Percentiles rank a stretch among this genome's conserved stretches.
phyloP scores from a whole-genome alignment of 495 filamentous ascomycete genomes.

The Penicillium roqueforti region DNA sequence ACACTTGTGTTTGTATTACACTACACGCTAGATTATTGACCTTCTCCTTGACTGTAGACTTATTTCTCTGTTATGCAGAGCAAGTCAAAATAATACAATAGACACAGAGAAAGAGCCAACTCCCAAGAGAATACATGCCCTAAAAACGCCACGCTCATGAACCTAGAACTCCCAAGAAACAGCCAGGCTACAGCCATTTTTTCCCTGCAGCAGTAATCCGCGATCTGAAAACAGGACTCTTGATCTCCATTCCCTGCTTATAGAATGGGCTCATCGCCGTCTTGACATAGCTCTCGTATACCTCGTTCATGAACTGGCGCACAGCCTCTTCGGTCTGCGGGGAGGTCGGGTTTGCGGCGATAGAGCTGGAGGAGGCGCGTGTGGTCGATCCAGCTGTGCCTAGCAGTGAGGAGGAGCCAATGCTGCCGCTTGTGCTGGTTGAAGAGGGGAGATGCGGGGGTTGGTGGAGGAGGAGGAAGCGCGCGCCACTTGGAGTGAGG shows the following conservation, averaged over 20 bases:
- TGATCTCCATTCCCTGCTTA: slow-evolving; percentile 71
- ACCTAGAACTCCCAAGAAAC: slow-evolving; percentile 1
- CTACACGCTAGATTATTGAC: neutral
- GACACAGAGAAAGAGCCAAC: slow-evolving; percentile 2
- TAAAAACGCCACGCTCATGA: slow-evolving; percentile 24
- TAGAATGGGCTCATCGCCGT: slow-evolving; percentile 98
- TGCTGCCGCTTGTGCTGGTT: slow-evolving; percentile 17
- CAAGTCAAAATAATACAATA: slow-evolving; percentile 1
- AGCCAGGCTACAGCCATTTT: slow-evolving; percentile 69
- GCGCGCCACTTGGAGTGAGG: slow-evolving; percentile 65
- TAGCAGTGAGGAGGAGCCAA: slow-evolving; percentile 33
- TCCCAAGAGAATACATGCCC: slow-evolving; percentile 5
- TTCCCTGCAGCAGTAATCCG: slow-evolving; percentile 82
- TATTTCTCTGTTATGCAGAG: neutral
- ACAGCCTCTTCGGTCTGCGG: slow-evolving; percentile 93
- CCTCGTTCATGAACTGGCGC: slow-evolving; percentile 85
- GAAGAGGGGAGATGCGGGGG: slow-evolving; percentile 50
- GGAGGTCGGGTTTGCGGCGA: slow-evolving; percentile 75
- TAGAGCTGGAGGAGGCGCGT: slow-evolving; percentile 56
- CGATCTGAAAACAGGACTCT: slow-evolving; percentile 75
- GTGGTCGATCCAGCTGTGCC: slow-evolving; percentile 29
- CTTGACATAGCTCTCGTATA: slow-evolving; percentile 94
- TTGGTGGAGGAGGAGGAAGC: slow-evolving; percentile 87
- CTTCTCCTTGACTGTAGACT: neutral
- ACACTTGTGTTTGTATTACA: neutral